A percentile compares a stretch with the other conserved stretches of the same genome.
Conservation (phyloP, 1,284 basidiomycete species). For the Phellopilus nigrolimitatus region DNA sequence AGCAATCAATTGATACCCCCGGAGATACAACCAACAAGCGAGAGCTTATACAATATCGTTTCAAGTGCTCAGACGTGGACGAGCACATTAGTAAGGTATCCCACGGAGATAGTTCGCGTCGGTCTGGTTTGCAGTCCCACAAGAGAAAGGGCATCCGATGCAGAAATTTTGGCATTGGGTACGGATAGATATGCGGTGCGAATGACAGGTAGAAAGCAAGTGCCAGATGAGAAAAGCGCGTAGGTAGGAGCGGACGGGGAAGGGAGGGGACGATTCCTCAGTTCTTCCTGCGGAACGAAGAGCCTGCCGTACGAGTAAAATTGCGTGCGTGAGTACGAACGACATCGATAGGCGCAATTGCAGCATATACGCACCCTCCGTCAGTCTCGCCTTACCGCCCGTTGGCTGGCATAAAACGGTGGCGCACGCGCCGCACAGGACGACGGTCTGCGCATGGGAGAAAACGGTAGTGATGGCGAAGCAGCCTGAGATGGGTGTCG, state of each 20-base stretch:
- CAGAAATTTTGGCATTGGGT: not conserved
- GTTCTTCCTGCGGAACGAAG: slow-evolving; percentile 85
- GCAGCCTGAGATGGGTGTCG: slow-evolving; percentile 54
- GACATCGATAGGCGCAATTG: slow-evolving; percentile 16
- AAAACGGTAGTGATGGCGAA: slow-evolving; percentile 95
- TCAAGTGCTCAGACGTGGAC: not conserved
- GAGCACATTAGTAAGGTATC: not conserved
- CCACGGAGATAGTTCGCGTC: not conserved
- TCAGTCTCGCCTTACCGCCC: slow-evolving; percentile 97
- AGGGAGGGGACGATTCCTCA: slow-evolving; percentile 36
- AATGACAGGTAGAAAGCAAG: too few relatives aligned
- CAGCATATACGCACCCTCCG: slow-evolving; percentile 74
- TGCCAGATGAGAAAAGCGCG: slow-evolving; percentile 5
- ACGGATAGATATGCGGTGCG: slow-evolving; percentile 6
- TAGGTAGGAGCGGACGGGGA: slow-evolving; percentile 12
- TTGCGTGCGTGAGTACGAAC: not conserved
- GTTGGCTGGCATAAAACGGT: slow-evolving; percentile 98
- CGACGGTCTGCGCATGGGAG: slow-evolving; percentile 93
- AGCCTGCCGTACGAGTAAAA: slow-evolving; percentile 44
- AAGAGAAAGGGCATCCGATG: not conserved
- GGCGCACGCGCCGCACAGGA: slow-evolving; percentile 89
- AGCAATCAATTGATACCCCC: not conserved
- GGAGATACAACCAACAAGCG: not conserved
- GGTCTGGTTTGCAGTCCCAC: not conserved
- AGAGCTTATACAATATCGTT: not conserved